Conservation (phyloP, 805 yeast genomes). For the Ogataea dorogensis region DNA sequence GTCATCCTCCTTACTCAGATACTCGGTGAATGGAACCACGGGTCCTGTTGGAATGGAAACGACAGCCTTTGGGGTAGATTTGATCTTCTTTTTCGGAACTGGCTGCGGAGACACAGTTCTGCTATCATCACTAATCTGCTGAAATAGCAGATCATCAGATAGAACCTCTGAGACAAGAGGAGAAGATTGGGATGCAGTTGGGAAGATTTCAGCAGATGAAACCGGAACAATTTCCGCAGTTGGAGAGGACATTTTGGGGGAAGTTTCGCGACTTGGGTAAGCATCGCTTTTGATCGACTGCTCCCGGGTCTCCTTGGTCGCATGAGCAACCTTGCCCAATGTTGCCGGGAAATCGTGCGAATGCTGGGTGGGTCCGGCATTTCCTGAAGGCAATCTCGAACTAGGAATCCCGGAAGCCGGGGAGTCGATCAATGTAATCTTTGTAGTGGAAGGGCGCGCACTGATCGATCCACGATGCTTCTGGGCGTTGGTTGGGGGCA, state of each 20-base stretch:
- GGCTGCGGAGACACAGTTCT: slow-evolving; percentile 6
- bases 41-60: slow-evolving; percentile 60
- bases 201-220: slow-evolving; percentile 19
- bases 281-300: slow-evolving; percentile 3
- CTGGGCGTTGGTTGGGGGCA: slow-evolving; percentile 38
- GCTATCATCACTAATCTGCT: background rate
- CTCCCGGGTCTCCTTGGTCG: slow-evolving; percentile 3
- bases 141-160: slow-evolving; percentile 1
- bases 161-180: background rate
- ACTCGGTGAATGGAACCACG: slow-evolving; percentile 72
- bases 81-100: slow-evolving; percentile 28
- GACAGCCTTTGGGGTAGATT: slow-evolving; percentile 45
- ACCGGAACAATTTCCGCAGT: slow-evolving; percentile 20
- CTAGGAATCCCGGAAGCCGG: slow-evolving; percentile 29
- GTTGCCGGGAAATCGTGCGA: slow-evolving; percentile 1
- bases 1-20: slow-evolving; percentile 71
- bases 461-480: slow-evolving; percentile 60
- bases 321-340: background rate
- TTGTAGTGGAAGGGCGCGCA: slow-evolving; percentile 47
- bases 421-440: slow-evolving; percentile 24
- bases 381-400: slow-evolving; percentile 29
- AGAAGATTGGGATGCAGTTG: slow-evolving; percentile 8
- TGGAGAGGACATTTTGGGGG: slow-evolving; percentile 10
- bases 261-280: slow-evolving; percentile 2
- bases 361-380: slow-evolving; percentile 11